Evolutionary conservation across 192 early-diverging fungal species (phyloP).

Genomic region (Backusella morwellensis): DNA sequence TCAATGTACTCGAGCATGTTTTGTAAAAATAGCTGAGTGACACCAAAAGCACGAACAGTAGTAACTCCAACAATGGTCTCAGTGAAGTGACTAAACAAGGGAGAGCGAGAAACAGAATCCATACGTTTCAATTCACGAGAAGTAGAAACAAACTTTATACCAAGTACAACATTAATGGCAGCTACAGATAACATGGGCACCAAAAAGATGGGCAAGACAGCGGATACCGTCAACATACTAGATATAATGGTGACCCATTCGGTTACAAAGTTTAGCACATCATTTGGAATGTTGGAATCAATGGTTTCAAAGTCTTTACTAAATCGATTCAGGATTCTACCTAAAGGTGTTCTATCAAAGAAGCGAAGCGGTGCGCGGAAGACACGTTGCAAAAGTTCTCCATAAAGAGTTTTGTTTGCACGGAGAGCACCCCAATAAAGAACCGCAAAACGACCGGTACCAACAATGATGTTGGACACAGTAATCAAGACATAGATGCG

Average conservation of each 20-base stretch:
- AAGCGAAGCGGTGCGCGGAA: constrained; percentile 71
- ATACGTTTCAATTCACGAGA: constrained; percentile 92
- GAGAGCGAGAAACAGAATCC: constrained; percentile 69
- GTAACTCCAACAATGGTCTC: constrained; percentile 76
- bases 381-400: constrained; percentile 49
- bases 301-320: constrained; percentile 62
- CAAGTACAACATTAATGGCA: constrained; percentile 19
- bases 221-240: constrained; percentile 1
- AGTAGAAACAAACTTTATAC: constrained; percentile 62
- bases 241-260: constrained; percentile 9
- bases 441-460: constrained; percentile 40
- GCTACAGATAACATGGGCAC: not conserved
- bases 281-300: constrained; percentile 27
- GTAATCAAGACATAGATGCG: constrained; percentile 57
- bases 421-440: constrained; percentile 45
- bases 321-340: constrained; percentile 82
- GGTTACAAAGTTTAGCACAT: constrained; percentile 10
- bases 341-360: constrained; percentile 78
- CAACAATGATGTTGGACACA: constrained; percentile 37
- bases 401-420: constrained; percentile 55
- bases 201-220: not conserved
- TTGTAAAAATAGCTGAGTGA: constrained; percentile 58
- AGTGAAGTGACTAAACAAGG: constrained; percentile 73
- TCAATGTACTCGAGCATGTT: constrained; percentile 62
- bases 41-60: constrained; percentile 81